Evolutionary conservation across 805 yeast species (phyloP).

Genomic region (Phaffomyces opuntiae): DNA sequence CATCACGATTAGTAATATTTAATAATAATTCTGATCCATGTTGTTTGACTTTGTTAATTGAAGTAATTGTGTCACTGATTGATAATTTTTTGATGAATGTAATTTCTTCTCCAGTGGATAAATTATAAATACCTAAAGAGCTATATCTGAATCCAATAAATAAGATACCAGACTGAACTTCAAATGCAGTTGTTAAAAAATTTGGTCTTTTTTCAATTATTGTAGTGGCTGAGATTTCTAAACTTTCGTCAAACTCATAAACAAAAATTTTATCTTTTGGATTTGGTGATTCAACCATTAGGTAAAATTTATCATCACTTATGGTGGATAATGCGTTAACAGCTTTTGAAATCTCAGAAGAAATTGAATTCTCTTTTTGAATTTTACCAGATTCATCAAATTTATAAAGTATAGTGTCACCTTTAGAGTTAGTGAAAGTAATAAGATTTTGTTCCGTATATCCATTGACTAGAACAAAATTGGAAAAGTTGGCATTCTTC

Average conservation of each 20-base stretch:
- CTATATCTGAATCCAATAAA: conserved; percentile 70
- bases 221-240: conserved; percentile 21
- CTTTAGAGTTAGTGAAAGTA: conserved; percentile 31
- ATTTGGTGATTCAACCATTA: conserved; percentile 62
- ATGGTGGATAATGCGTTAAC: conserved; percentile 39
- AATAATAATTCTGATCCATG: conserved; percentile 17
- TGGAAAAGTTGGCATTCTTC: conserved; percentile 24
- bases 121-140: conserved; percentile 49
- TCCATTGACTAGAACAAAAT: conserved; percentile 38
- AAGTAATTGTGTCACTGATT: conserved; percentile 64
- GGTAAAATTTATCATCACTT: conserved; percentile 24
- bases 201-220: conserved; percentile 35
- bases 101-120: conserved; percentile 22
- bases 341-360: conserved; percentile 34
- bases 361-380: conserved; percentile 13
- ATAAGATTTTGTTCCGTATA: conserved; percentile 28
- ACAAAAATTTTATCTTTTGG: conserved; percentile 47
- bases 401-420: conserved; percentile 37
- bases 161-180: conserved; percentile 35
- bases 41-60: conserved; percentile 35
- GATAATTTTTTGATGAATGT: conserved; percentile 38
- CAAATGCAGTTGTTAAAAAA: conserved; percentile 55
- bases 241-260: conserved; percentile 28
- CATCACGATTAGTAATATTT: conserved; percentile 58
- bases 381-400: conserved; percentile 32